Percentiles rank a stretch among this genome's conserved stretches.
These are phyloP conservation scores for Skeletonema marinoi DNA, from an alignment of 108 stramenopile genomes.

Conservation along the genomic window DNA sequence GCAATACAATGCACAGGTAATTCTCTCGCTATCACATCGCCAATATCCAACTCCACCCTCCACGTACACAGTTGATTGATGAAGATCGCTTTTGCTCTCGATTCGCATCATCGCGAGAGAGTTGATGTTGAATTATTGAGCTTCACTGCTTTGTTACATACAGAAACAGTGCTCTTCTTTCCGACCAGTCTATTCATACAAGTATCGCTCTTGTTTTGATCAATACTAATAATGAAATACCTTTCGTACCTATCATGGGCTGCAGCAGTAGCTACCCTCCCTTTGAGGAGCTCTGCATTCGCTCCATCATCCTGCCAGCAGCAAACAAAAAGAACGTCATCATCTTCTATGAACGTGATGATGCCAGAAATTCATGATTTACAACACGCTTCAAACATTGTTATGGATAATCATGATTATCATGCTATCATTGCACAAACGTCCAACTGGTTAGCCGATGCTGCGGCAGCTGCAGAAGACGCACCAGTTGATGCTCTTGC, in stretches of 20 bases:
- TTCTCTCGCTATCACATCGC: not conserved
- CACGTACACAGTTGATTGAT: not conserved
- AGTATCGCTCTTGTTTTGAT: not conserved
- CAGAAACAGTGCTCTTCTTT: too few relatives aligned
- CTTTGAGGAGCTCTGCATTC: not conserved
- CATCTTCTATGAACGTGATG: not conserved
- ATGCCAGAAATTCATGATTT: conserved; percentile 6
- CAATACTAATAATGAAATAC: not conserved
- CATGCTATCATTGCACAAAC: not conserved
- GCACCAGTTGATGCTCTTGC: conserved; percentile 2
- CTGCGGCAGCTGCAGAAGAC: conserved; percentile 4
- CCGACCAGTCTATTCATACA: too few relatives aligned
- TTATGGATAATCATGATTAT: not conserved
- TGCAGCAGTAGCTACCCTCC: not conserved
- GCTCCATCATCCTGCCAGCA: not conserved
- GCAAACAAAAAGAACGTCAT: not conserved
- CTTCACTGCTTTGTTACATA: not conserved
- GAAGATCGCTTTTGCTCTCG: not conserved
- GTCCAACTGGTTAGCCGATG: conserved; percentile 32
- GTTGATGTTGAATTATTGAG: not conserved
- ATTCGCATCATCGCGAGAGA: not conserved
- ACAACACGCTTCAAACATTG: conserved; percentile 13
- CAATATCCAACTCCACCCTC: not conserved
- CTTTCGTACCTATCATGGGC: not conserved
- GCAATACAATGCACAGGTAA: too few relatives aligned